Conservation (phyloP, 345 rosid genomes). For the Isatis tinctoria region DNA sequence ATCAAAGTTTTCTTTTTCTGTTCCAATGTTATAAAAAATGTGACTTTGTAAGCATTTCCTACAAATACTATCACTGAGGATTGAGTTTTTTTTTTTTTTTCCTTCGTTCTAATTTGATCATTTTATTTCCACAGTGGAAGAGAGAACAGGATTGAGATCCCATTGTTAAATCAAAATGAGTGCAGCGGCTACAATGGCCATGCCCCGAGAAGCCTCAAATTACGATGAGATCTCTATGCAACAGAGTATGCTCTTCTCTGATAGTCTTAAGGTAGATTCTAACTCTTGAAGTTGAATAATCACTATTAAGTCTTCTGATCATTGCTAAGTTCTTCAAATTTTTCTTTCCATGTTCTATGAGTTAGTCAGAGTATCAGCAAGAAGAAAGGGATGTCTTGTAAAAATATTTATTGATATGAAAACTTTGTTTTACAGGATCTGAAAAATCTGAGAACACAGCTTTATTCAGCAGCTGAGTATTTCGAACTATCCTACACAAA, state of each 20-base stretch:
- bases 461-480: constrained; percentile 94
- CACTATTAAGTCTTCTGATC: background rate
- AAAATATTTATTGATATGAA: background rate
- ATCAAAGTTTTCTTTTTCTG: too few species aligned
- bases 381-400: background rate
- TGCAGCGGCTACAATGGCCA: constrained; percentile 46
- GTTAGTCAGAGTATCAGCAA: background rate
- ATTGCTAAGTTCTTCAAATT: background rate
- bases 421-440: constrained; percentile 51
- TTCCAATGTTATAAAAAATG: too few species aligned
- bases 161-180: constrained; percentile 44
- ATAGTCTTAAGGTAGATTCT: constrained; percentile 67
- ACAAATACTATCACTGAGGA: background rate
- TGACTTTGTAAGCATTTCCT: too few species aligned
- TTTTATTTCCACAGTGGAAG: constrained; percentile 20
- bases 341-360: background rate
- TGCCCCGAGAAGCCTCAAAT: constrained; percentile 59
- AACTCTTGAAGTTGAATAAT: background rate
- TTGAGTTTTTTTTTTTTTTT: background rate
- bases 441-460: constrained; percentile 76
- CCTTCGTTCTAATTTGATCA: constrained; percentile 20
- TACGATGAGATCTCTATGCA: constrained; percentile 80
- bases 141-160: constrained; percentile 13
- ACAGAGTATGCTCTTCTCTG: constrained; percentile 79
- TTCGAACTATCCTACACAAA: constrained; percentile 78